Evolutionary conservation across 192 early-diverging fungal genomes (phyloP), one percentile per base, ranked within the genome.

Genomic region (Umbelopsis sp.): DNA sequence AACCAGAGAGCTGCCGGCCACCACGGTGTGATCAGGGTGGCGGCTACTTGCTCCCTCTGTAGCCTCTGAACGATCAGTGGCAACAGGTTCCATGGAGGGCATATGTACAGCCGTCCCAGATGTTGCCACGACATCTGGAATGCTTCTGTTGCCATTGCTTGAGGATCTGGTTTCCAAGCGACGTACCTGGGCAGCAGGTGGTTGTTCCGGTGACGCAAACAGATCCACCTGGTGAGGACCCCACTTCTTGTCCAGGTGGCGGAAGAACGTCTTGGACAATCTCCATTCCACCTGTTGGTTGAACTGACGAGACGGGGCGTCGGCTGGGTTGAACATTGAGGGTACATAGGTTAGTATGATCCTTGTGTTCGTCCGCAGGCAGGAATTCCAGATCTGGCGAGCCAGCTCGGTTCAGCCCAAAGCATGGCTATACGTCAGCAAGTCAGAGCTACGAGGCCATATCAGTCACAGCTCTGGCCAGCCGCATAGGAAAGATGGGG

Each of bases 51-150:
- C 38, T 70, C 49, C 50, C 32, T 31, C 47, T 71, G 21, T 12
- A 73, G 11, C 20, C 45, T 31, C 32, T 69, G 67, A 6, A 77
- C 56, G 20, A 77, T 43, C 50, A 25, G 44, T 0, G 71, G 68
- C 31, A 73, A 52, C 6, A 77, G 24, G 43, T 73, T 77, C 76
- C 71, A n/a, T n/a, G n/a, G n/a, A n/a, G n/a, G n/a, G n/a, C n/a
- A n/a, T n/a, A n/a, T n/a, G n/a, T n/a, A n/a, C n/a, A n/a, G n/a
- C n/a, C n/a, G n/a, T n/a, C n/a, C n/a, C n/a, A n/a, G n/a, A n/a
- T n/a, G n/a, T n/a, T 16, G 59, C 71, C 76, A 77, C 2, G 67
- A 3, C 50, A 66, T 67, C 16, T 41, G 68, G 29, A 77, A 59
- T 32, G 76, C 76, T 31, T 77, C 56, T 44, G 65, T 56, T 21